Evolutionary conservation across 352 stramenopile species (phyloP), one percentile per base, ranked within the genome.

Genomic region (Globisporangium megalacanthum): DNA sequence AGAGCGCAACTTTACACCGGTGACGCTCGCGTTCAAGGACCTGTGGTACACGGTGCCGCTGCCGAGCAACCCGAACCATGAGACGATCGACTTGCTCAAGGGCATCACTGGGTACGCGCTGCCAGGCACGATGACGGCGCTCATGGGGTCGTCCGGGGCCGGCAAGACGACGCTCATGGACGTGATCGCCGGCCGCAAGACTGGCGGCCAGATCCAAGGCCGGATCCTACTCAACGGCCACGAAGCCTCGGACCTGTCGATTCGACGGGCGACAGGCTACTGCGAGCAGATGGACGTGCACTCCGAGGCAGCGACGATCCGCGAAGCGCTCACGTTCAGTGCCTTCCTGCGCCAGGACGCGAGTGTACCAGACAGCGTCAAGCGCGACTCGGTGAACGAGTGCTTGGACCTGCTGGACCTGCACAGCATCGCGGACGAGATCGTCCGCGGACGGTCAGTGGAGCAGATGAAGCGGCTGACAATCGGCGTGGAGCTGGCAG

Each of bases 81-180:
- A 33, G 50, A 55, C 20, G 14, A 69, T 69, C 36, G 52, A 69
- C n/a, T 17, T 85, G 20, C 70, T 86, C 31, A 54, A 59, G 13
- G 51, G 64, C 5, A 63, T 86, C 46, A 60, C 47, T 1, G 76
- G 71, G 1, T 65, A 69, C 45, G 65, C 68, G 6, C 17, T 47
- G 5, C 73, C 75, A 0, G 74, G 74, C 8, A 59, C 45, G 20
- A 66, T 85, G 31, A 72, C 64, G 0, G 73, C 71, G n/a, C 61
- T 95, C 25, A 91, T 92, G 77, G 85, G 85, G 1, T 73, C 68
- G 3, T 84, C 74, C 0, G 86, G 87, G 45, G 84, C 88, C 31
- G 92, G 94, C 2, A 98, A 98, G 71, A 98, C 94, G 13, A 98
- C 95, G 4, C 75, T 98, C 7, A 91, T 98, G 68, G 93, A 98